phyloP scores from a whole-genome alignment of 2,329 filamentous ascomycete species.

The Paraconiothyrium brasiliense region DNA sequence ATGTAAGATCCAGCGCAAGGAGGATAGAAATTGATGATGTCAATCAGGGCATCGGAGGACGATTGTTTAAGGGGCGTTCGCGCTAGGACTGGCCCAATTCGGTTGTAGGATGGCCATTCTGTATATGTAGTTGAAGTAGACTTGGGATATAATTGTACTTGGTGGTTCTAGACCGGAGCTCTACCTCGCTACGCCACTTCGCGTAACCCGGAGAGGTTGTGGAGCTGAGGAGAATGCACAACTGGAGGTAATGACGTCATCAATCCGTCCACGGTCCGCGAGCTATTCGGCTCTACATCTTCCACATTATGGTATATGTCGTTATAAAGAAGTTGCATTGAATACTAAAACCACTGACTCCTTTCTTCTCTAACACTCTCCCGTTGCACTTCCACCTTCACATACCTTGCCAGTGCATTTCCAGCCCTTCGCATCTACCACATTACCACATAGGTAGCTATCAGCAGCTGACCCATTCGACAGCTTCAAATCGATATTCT shows the following conservation, averaged over 20 bases:
- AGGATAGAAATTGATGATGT: background rate
- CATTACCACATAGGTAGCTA: slow-evolving; percentile 33
- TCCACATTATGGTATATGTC: too few relatives aligned
- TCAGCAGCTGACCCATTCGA: slow-evolving; percentile 24
- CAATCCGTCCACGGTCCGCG: background rate
- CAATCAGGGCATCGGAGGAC: background rate
- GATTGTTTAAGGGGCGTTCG: background rate
- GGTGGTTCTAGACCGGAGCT: background rate
- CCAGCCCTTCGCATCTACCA: slow-evolving; percentile 27
- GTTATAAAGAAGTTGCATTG: background rate
- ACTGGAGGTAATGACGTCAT: background rate
- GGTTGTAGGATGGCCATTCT: background rate
- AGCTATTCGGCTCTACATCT: background rate
- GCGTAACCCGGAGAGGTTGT: background rate
- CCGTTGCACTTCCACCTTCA: slow-evolving; percentile 30
- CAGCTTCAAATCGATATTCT: slow-evolving; percentile 27
- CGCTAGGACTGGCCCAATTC: background rate
- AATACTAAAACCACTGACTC: background rate
- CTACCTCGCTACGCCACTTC: background rate
- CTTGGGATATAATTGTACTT: background rate
- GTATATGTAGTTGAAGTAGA: background rate
- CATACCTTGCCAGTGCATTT: slow-evolving; percentile 33
- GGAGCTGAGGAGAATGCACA: background rate
- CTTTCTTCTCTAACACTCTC: slow-evolving; percentile 23
- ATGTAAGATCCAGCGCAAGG: background rate